Conservation (phyloP, 345 rosid genomes). For the Gynandropsis gynandra region DNA sequence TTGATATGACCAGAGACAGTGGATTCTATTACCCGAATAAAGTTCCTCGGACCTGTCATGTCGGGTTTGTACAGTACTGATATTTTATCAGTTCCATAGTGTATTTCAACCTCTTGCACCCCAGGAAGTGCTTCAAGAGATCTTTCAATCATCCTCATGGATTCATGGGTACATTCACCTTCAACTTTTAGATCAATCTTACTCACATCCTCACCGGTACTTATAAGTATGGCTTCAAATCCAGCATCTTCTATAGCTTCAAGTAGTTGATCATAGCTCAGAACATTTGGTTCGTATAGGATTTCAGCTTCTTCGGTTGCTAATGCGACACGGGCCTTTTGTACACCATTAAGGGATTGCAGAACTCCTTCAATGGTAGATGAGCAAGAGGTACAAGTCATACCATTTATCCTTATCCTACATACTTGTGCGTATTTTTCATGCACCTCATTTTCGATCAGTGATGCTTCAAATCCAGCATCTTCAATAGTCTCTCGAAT, state of each 20-base stretch:
- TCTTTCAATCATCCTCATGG: slow-evolving; percentile 43
- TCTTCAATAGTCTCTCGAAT: slow-evolving; percentile 86
- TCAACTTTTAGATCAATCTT: slow-evolving; percentile 69
- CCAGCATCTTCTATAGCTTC: slow-evolving; percentile 56
- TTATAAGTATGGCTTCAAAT: slow-evolving; percentile 61
- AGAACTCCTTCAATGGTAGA: slow-evolving; percentile 60
- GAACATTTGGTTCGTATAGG: slow-evolving; percentile 49
- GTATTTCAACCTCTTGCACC: slow-evolving; percentile 37
- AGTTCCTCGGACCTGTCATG: slow-evolving; percentile 70
- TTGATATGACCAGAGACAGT: slow-evolving; percentile 59
- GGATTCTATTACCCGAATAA: slow-evolving; percentile 70
- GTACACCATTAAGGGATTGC: slow-evolving; percentile 56
- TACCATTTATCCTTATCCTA: slow-evolving; percentile 65
- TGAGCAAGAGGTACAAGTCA: slow-evolving; percentile 90
- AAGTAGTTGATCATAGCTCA: slow-evolving; percentile 34
- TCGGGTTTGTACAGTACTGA: slow-evolving; percentile 64
- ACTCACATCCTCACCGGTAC: slow-evolving; percentile 61
- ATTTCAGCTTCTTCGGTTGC: slow-evolving; percentile 89
- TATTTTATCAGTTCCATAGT: slow-evolving; percentile 32
- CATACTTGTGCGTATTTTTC: slow-evolving; percentile 57
- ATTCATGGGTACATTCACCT: slow-evolving; percentile 43
- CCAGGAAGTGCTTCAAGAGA: slow-evolving; percentile 91
- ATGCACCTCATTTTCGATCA: slow-evolving; percentile 45
- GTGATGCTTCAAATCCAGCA: slow-evolving; percentile 64
- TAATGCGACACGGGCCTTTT: slow-evolving; percentile 66